Conservation (phyloP, 164 flowering plant species). For the Saururus chinensis region DNA sequence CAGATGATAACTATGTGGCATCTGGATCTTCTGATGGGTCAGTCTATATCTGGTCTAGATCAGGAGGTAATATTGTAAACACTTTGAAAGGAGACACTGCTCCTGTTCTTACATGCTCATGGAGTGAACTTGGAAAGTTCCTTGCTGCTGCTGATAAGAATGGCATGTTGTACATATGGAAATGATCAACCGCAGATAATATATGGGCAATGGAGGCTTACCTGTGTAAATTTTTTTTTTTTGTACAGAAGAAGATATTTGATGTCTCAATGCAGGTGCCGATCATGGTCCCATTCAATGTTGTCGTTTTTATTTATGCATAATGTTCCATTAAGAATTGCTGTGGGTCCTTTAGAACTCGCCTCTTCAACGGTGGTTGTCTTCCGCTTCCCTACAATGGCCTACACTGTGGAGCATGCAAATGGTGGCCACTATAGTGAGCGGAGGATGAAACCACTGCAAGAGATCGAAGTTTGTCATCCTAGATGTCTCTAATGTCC, state of each 20-base stretch:
- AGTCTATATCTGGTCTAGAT: slow-evolving; percentile 69
- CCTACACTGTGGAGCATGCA: too few species aligned
- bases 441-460: too few species aligned
- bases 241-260: background rate
- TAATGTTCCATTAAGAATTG: too few species aligned
- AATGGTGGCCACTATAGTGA: too few species aligned
- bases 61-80: slow-evolving; percentile 49
- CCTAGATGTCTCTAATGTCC: too few species aligned
- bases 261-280: background rate
- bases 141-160: slow-evolving; percentile 80
- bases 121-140: slow-evolving; percentile 85
- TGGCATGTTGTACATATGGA: slow-evolving; percentile 71
- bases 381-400: too few species aligned
- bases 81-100: slow-evolving; percentile 64
- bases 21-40: slow-evolving; percentile 90
- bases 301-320: too few species aligned
- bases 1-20: slow-evolving; percentile 79
- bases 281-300: too few species aligned
- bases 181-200: slow-evolving; percentile 17
- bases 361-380: too few species aligned
- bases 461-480: too few species aligned
- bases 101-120: slow-evolving; percentile 75
- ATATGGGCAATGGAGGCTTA: background rate
- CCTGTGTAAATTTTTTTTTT: background rate
- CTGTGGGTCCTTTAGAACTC: too few species aligned